Evolutionary conservation across 2,329 filamentous ascomycete genomes (phyloP), one percentile per base, ranked within the genome.

Genomic region (Colletotrichum sp.): DNA sequence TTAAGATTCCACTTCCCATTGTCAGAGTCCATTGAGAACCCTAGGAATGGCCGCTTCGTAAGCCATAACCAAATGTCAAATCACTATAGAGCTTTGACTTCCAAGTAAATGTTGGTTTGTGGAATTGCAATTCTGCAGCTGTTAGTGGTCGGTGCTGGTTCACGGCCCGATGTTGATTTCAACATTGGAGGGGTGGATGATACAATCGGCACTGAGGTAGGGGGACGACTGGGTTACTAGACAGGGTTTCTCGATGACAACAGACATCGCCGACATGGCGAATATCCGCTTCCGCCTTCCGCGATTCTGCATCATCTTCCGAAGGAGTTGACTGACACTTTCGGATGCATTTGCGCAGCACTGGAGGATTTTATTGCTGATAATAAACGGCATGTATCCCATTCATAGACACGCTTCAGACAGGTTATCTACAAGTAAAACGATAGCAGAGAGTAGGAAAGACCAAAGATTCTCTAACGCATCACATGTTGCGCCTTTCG

Each of bases 221-320:
- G 48, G 48, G 30, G 32, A 18, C 48, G 18, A 59, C 24, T 61
- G 21, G 43, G 36, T 18, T 18, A 21, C 36, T 7, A 24, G 36
- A 32, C 71, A 71, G 71, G 71, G 71, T 74, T 69, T 38, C 3
- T 52, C 61, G 36, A 74, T 74, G 59, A 61, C 71, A 74, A 71
- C 71, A 74, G 36, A 38, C n/a, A 28, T 58, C 48, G 24, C 52
- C 61, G 34, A 4, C 67, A 65, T 74, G 61, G 66, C 71, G 66
- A 74, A 74, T 70, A 4, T 43, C 55, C 56, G 56, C 26, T 48
- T 26, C 67, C 36, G 56, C 6, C 32, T 64, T 65, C 58, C 66
- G 16, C 30, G 36, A 10, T 64, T 12, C 38, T 38, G 13, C 3
- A 32, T n/a, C 4, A 34, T 9, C 16, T 36, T 52, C 10, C 24